Evolutionary conservation across 2,329 filamentous ascomycete genomes (phyloP).

Genomic region (Colletotrichum cordylinicola): DNA sequence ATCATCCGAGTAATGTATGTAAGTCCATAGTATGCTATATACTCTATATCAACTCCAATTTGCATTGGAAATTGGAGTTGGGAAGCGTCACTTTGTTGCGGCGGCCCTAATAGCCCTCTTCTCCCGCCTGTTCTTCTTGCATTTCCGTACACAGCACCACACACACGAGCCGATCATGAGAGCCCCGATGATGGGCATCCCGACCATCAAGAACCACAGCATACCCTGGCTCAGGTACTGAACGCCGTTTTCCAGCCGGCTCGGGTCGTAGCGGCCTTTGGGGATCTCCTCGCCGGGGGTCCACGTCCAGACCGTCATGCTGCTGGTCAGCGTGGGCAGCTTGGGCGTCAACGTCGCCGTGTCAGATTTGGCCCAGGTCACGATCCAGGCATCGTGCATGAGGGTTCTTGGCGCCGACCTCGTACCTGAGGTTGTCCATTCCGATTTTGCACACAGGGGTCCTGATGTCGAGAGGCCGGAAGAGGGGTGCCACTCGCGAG

Average conservation of each 20-base stretch:
- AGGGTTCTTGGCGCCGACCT: not conserved
- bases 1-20: not conserved
- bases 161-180: not conserved
- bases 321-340: constrained; percentile 6
- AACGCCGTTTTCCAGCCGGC: not conserved
- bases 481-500: not conserved
- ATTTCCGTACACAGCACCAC: constrained; percentile 6
- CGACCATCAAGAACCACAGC: not conserved
- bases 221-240: not conserved
- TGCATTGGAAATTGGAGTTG: too few species aligned
- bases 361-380: constrained; percentile 6
- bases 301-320: not conserved
- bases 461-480: not conserved
- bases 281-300: constrained; percentile 10
- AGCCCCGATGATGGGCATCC: not conserved
- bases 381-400: not conserved
- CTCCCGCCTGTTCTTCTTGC: not conserved
- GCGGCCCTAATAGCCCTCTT: not conserved
- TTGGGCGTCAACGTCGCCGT: constrained; percentile 4
- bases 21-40: not conserved
- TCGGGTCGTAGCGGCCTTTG: not conserved
- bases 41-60: not conserved
- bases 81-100: too few species aligned
- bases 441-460: not conserved
- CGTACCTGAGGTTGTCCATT: not conserved